phyloP scores from a whole-genome alignment of 768 basidiomycete species.

The Phylloporus sp. region DNA sequence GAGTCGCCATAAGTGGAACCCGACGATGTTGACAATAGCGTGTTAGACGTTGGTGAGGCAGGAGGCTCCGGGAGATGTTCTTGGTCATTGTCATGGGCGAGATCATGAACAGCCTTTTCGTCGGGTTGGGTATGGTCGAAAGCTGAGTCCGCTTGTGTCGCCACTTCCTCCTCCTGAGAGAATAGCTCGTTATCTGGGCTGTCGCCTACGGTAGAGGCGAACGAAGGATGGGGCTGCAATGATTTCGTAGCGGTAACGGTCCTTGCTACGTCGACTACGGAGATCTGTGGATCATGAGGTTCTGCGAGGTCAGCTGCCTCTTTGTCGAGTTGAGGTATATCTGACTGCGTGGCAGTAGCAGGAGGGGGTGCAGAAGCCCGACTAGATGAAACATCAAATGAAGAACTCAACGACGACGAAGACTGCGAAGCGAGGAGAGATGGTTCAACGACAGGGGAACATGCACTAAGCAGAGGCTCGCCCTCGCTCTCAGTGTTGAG shows the following conservation, averaged over 20 bases:
- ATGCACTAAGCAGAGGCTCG: slow-evolving; percentile 14
- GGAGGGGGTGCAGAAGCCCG: slow-evolving; percentile 33
- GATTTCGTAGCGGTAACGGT: slow-evolving; percentile 25
- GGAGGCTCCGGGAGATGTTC: slow-evolving; percentile 59
- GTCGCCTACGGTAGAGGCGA: slow-evolving; percentile 49
- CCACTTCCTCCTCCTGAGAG: slow-evolving; percentile 25
- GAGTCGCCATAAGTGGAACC: slow-evolving; percentile 43
- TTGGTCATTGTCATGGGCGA: slow-evolving; percentile 20
- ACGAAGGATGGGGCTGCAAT: slow-evolving; percentile 40
- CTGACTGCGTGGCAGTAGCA: slow-evolving; percentile 27
- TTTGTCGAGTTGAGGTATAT: slow-evolving; percentile 39
- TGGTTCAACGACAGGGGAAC: slow-evolving; percentile 26
- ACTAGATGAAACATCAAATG: slow-evolving; percentile 45
- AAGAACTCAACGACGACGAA: slow-evolving; percentile 30
- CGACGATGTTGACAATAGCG: slow-evolving; percentile 32
- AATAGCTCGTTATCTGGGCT: slow-evolving; percentile 32
- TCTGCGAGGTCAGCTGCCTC: slow-evolving; percentile 45
- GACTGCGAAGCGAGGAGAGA: slow-evolving; percentile 30
- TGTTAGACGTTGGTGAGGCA: slow-evolving; percentile 51
- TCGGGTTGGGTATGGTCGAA: slow-evolving; percentile 16
- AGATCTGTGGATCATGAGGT: slow-evolving; percentile 42
- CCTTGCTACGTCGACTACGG: slow-evolving; percentile 4
- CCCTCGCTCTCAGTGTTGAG: slow-evolving; percentile 17
- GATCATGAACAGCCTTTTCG: slow-evolving; percentile 16
- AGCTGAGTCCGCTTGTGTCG: slow-evolving; percentile 11